phyloP scores from a whole-genome alignment of 768 basidiomycete genomes.

The Suillus tomentosus region DNA sequence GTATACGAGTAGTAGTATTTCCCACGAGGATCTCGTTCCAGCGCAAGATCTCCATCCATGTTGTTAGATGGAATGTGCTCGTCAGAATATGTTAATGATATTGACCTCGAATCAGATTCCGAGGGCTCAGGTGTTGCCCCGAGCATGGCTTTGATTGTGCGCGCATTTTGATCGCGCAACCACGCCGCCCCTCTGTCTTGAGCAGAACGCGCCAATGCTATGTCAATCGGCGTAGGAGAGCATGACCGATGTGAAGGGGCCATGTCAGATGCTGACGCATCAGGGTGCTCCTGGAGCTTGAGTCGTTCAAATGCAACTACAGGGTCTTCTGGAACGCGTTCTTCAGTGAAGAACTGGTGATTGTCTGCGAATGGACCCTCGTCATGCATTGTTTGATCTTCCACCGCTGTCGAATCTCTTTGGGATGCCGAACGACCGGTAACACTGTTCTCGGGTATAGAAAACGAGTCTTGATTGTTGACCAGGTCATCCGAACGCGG shows the following conservation, averaged over 20 bases:
- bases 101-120: slow-evolving; percentile 51
- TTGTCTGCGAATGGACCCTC: slow-evolving; percentile 33
- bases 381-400: slow-evolving; percentile 9
- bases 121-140: slow-evolving; percentile 61
- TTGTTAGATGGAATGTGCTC: slow-evolving; percentile 40
- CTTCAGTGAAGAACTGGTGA: slow-evolving; percentile 25
- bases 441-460: slow-evolving; percentile 14
- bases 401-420: slow-evolving; percentile 1
- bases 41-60: slow-evolving; percentile 61
- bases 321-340: slow-evolving; percentile 43
- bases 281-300: slow-evolving; percentile 45
- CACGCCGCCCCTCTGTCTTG: slow-evolving; percentile 76
- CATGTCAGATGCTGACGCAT: slow-evolving; percentile 18
- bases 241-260: slow-evolving; percentile 37
- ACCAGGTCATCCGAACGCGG: slow-evolving; percentile 3
- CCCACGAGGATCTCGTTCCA: slow-evolving; percentile 68
- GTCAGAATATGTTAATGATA: slow-evolving; percentile 33
- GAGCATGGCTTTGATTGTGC: slow-evolving; percentile 61
- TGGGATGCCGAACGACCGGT: neutral
- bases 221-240: slow-evolving; percentile 42
- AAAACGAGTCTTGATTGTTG: slow-evolving; percentile 6
- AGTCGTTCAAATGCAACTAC: slow-evolving; percentile 57
- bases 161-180: slow-evolving; percentile 80
- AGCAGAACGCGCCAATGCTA: slow-evolving; percentile 45
- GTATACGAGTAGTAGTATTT: slow-evolving; percentile 80